Evolutionary conservation across 805 yeast genomes (phyloP).

Genomic region (Babjeviella inositovora): DNA sequence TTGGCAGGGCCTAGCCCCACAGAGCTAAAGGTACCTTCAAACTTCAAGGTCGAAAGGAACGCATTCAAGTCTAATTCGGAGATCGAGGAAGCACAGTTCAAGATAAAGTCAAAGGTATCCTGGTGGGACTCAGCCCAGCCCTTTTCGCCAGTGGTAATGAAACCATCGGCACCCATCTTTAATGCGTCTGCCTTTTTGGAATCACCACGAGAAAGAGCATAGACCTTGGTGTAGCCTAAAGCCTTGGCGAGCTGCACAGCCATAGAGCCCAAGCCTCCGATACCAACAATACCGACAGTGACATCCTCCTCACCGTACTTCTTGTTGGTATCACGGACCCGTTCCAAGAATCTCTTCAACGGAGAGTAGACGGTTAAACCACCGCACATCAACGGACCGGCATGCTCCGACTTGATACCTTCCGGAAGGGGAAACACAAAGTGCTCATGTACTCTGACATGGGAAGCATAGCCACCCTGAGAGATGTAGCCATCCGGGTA

Average conservation of each 20-base stretch:
- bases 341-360: slow-evolving; percentile 22
- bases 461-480: slow-evolving; percentile 14
- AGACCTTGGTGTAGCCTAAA: slow-evolving; percentile 13
- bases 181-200: slow-evolving; percentile 20
- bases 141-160: slow-evolving; percentile 28
- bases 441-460: slow-evolving; percentile 26
- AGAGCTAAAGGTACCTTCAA: slow-evolving; percentile 22
- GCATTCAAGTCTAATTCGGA: slow-evolving; percentile 16
- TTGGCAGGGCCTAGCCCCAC: slow-evolving; percentile 35
- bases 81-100: slow-evolving; percentile 23
- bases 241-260: slow-evolving; percentile 26
- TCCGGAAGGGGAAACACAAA: slow-evolving; percentile 29
- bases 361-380: slow-evolving; percentile 36
- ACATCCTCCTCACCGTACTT: slow-evolving; percentile 24
- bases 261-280: slow-evolving; percentile 31
- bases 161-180: slow-evolving; percentile 20
- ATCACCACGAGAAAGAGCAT: slow-evolving; percentile 22
- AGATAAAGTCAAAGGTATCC: slow-evolving; percentile 19
- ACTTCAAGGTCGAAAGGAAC: slow-evolving; percentile 13
- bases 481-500: slow-evolving; percentile 26
- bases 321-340: slow-evolving; percentile 18
- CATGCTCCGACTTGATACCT: slow-evolving; percentile 17
- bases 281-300: slow-evolving; percentile 23
- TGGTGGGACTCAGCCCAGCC: slow-evolving; percentile 18
- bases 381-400: slow-evolving; percentile 35